These are phyloP conservation scores for Diaporthe citrichinensis DNA, from an alignment of 2,329 filamentous ascomycete genomes.

Conservation along the genomic window DNA sequence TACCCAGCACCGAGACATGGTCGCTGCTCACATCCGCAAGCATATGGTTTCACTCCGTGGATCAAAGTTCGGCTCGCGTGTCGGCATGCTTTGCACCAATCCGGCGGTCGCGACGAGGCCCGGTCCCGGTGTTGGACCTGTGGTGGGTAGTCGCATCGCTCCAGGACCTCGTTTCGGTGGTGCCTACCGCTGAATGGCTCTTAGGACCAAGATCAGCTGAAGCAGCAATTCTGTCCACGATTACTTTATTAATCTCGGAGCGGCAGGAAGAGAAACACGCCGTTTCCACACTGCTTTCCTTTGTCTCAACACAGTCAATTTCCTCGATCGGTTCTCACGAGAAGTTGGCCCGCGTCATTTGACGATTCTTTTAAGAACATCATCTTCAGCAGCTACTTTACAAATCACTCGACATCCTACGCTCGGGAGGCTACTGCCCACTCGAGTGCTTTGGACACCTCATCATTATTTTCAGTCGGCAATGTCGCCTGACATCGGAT, in stretches of 20 bases:
- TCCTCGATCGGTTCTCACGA: conserved; percentile 48
- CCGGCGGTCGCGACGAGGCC: conserved; percentile 90
- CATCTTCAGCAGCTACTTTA: conserved; percentile 54
- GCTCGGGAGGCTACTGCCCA: conserved; percentile 54
- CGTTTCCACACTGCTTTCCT: conserved; percentile 9
- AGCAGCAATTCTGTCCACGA: conserved; percentile 26
- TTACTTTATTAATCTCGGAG: conserved; percentile 13
- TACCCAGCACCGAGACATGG: conserved; percentile 90
- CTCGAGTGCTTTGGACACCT: conserved; percentile 56
- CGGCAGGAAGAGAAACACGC: not conserved
- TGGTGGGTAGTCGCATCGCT: conserved; percentile 70
- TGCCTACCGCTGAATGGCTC: conserved; percentile 68
- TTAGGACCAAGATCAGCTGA: not conserved
- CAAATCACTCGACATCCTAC: conserved; percentile 57
- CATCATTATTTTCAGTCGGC: conserved; percentile 50
- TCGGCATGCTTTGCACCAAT: conserved; percentile 99
- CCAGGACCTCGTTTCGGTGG: conserved; percentile 71
- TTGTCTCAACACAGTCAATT: conserved; percentile 42
- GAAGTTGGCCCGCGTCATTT: conserved; percentile 50
- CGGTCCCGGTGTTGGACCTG: conserved; percentile 82
- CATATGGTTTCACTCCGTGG: conserved; percentile 99
- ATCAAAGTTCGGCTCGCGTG: conserved; percentile 97
- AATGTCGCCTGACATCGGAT: conserved; percentile 37
- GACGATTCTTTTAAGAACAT: conserved; percentile 53
- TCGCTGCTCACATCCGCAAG: conserved; percentile 95